Percentiles rank a stretch among this genome's conserved stretches.
Evolutionary conservation across 176 grass and related monocot genomes (phyloP).

Genomic region (Aegilops umbellulata): DNA sequence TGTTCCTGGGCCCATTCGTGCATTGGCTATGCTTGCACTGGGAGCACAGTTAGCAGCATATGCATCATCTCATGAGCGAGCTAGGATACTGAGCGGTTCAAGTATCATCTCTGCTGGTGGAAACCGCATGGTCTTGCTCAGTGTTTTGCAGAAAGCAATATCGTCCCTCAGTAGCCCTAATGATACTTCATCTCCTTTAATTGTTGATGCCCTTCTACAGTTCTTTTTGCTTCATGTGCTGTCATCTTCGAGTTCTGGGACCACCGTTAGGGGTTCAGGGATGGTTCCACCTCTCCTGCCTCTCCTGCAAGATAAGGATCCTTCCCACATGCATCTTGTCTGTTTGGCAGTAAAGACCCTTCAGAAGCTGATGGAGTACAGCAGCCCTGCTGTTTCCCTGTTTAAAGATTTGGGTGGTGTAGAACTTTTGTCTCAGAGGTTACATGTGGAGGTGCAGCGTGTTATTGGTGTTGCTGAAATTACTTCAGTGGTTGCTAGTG

Average conservation of each 20-base stretch:
- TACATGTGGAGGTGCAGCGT: constrained; percentile 85
- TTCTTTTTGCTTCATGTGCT: constrained; percentile 99
- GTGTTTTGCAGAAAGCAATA: constrained; percentile 94
- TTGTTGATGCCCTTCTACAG: constrained; percentile 97
- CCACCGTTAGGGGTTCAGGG: constrained; percentile 80
- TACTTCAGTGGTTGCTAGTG: constrained; percentile 56
- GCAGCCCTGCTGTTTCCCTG: constrained; percentile 83
- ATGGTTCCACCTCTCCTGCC: constrained; percentile 87
- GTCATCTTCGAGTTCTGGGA: constrained; percentile 93
- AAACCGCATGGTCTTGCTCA: constrained; percentile 91
- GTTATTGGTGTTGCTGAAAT: constrained; percentile 63
- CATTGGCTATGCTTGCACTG: constrained; percentile 92
- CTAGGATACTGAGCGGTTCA: constrained; percentile 85
- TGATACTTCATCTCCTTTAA: constrained; percentile 80
- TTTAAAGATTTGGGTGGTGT: constrained; percentile 97
- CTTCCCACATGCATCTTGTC: constrained; percentile 78
- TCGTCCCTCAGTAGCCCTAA: constrained; percentile 71
- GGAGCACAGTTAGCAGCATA: constrained; percentile 94
- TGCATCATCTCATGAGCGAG: constrained; percentile 96
- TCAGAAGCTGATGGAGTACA: constrained; percentile 97
- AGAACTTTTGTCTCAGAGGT: constrained; percentile 75
- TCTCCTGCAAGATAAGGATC: constrained; percentile 86
- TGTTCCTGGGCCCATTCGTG: constrained; percentile 78
- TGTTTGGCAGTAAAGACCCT: constrained; percentile 91
- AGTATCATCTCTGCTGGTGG: constrained; percentile 86